Evolutionary conservation across 164 flowering plant genomes (phyloP).

Genomic region (Santalum album): DNA sequence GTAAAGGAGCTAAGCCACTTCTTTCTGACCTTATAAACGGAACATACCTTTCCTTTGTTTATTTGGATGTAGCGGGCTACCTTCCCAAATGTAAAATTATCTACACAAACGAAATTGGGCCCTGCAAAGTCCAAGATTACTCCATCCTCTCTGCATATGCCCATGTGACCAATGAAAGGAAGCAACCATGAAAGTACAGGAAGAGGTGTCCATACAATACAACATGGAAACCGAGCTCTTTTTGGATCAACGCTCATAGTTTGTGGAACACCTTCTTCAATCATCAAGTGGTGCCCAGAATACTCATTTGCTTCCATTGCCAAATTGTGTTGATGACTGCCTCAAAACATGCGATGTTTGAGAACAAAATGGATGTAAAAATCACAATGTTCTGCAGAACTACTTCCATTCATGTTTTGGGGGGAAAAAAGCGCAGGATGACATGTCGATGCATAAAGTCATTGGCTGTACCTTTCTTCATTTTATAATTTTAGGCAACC

Average conservation of each 20-base stretch:
- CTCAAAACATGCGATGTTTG: neutral
- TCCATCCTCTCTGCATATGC: slow-evolving; percentile 93
- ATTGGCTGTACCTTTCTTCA: too few relatives aligned
- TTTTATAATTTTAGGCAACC: too few relatives aligned
- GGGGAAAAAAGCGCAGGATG: too few relatives aligned
- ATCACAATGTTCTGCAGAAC: neutral
- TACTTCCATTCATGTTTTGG: neutral
- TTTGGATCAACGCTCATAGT: slow-evolving; percentile 49
- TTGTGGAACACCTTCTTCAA: slow-evolving; percentile 18
- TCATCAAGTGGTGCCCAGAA: slow-evolving; percentile 36
- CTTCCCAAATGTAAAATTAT: slow-evolving; percentile 81
- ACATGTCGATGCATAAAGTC: too few relatives aligned
- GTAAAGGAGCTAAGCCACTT: neutral
- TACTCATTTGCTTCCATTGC: slow-evolving; percentile 35
- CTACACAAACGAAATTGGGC: slow-evolving; percentile 86
- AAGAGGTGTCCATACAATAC: slow-evolving; percentile 92
- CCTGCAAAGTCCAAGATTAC: slow-evolving; percentile 94
- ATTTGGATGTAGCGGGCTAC: slow-evolving; percentile 75
- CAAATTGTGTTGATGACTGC: neutral
- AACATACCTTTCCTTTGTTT: slow-evolving; percentile 54
- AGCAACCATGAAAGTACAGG: slow-evolving; percentile 82
- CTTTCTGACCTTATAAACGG: neutral
- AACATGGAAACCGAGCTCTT: slow-evolving; percentile 76
- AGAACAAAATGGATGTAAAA: neutral
- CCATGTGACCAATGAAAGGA: slow-evolving; percentile 90